These are phyloP conservation scores for Crepidotus variabilis DNA, from an alignment of 768 basidiomycete genomes.

Conservation along the genomic window DNA sequence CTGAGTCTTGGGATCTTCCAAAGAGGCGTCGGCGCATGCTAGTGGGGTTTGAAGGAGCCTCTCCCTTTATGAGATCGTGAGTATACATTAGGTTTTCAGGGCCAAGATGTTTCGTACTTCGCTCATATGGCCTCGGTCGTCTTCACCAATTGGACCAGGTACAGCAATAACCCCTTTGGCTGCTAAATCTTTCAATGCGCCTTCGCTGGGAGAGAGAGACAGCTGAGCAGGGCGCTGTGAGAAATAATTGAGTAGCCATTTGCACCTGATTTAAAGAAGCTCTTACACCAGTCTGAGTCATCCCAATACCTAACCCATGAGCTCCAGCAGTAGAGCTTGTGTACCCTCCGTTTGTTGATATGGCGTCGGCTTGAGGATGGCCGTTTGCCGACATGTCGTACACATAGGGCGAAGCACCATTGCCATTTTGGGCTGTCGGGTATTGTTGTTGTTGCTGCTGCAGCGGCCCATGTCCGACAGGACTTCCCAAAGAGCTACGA, in stretches of 20 bases:
- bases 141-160: slow-evolving; percentile 40
- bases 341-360: not conserved
- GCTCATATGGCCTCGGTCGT: slow-evolving; percentile 52
- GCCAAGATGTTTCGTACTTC: slow-evolving; percentile 47
- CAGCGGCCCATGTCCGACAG: slow-evolving; percentile 16
- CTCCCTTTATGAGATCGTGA: slow-evolving; percentile 35
- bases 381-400: not conserved
- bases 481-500: slow-evolving; percentile 42
- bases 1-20: slow-evolving; percentile 54
- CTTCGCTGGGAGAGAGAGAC: slow-evolving; percentile 59
- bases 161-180: slow-evolving; percentile 32
- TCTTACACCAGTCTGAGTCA: slow-evolving; percentile 5
- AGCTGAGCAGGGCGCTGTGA: slow-evolving; percentile 51
- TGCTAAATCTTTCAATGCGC: slow-evolving; percentile 41
- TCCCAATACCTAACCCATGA: not conserved
- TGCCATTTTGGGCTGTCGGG: not conserved
- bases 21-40: slow-evolving; percentile 55
- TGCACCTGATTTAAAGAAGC: not conserved
- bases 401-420: not conserved
- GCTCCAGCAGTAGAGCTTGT: not conserved
- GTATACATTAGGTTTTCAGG: slow-evolving; percentile 1
- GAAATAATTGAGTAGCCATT: slow-evolving; percentile 7
- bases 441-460: slow-evolving; percentile 2
- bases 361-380: not conserved
- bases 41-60: slow-evolving; percentile 33